These are phyloP conservation scores for Fagus sylvatica DNA, from an alignment of 306 rosid species.

Conservation along the genomic window DNA sequence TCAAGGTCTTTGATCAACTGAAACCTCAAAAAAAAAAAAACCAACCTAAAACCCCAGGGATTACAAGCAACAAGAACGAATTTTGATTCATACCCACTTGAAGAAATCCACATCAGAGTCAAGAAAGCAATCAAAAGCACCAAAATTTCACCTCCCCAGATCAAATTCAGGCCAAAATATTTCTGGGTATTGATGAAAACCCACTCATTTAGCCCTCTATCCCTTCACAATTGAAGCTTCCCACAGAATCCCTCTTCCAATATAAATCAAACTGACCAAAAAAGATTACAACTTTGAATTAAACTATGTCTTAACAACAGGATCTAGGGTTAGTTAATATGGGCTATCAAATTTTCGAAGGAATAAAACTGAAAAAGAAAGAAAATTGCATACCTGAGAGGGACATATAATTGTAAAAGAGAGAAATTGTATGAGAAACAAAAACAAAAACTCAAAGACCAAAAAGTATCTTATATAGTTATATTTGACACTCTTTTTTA, in stretches of 20 bases:
- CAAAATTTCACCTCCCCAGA: slow-evolving; percentile 22
- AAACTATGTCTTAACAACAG: slow-evolving; percentile 15
- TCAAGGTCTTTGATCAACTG: slow-evolving; percentile 10
- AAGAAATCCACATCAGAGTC: slow-evolving; percentile 2
- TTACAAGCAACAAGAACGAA: slow-evolving; percentile 9
- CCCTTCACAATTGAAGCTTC: slow-evolving; percentile 29
- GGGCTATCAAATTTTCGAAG: slow-evolving; percentile 19
- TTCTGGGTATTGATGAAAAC: slow-evolving; percentile 4
- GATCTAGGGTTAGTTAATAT: slow-evolving; percentile 50
- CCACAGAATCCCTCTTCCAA: slow-evolving; percentile 1
- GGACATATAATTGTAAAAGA: slow-evolving; percentile 8
- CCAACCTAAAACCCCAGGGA: slow-evolving; percentile 33
- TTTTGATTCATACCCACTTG: slow-evolving; percentile 16
- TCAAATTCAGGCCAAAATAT: slow-evolving; percentile 13
- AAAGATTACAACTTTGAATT: not conserved
- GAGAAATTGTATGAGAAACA: slow-evolving; percentile 14
- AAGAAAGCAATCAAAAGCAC: slow-evolving; percentile 7
- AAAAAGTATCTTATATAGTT: not conserved
- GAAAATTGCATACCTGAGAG: slow-evolving; percentile 47
- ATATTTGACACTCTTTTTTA: slow-evolving; percentile 35
- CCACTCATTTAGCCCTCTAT: not conserved
- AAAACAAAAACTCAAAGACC: slow-evolving; percentile 9
- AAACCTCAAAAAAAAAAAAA: slow-evolving; percentile 24
- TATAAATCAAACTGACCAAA: slow-evolving; percentile 26
- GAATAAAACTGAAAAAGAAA: slow-evolving; percentile 1